Percentiles rank a stretch among this genome's conserved stretches.
Evolutionary conservation across 1,284 basidiomycete species (phyloP).

Genomic region (Ustilago hordei): DNA sequence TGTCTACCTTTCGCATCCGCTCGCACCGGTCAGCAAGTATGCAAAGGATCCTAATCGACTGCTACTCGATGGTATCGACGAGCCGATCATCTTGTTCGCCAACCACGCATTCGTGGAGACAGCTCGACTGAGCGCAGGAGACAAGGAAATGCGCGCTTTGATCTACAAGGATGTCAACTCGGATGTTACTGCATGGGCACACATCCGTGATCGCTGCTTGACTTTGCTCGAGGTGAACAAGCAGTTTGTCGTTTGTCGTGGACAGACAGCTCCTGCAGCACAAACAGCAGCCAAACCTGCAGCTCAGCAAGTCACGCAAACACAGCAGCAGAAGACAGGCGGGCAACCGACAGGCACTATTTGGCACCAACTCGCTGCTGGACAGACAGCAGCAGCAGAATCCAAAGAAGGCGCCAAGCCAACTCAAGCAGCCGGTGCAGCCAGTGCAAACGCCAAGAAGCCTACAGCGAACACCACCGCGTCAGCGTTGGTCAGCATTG

Average conservation of each 20-base stretch:
- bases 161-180: conserved; percentile 56
- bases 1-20: conserved; percentile 59
- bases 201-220: conserved; percentile 45
- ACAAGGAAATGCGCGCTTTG: conserved; percentile 26
- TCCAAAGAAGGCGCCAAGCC: conserved; percentile 12
- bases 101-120: conserved; percentile 53
- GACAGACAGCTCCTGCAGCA: conserved; percentile 4
- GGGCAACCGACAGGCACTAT: conserved; percentile 21
- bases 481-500: conserved; percentile 11
- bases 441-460: background rate
- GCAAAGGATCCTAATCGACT: conserved; percentile 42
- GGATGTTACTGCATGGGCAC: conserved; percentile 44
- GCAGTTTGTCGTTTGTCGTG: conserved; percentile 30
- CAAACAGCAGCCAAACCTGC: background rate
- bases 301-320: background rate
- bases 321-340: conserved; percentile 25
- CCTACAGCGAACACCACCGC: background rate
- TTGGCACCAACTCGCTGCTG: conserved; percentile 45
- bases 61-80: conserved; percentile 53
- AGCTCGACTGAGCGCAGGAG: conserved; percentile 37
- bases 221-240: conserved; percentile 30
- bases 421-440: background rate
- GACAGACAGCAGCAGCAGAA: conserved; percentile 6
- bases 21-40: conserved; percentile 34
- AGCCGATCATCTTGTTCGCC: conserved; percentile 53